Conservation (phyloP, 139 green algal species). For the Pleodorina starrii region DNA sequence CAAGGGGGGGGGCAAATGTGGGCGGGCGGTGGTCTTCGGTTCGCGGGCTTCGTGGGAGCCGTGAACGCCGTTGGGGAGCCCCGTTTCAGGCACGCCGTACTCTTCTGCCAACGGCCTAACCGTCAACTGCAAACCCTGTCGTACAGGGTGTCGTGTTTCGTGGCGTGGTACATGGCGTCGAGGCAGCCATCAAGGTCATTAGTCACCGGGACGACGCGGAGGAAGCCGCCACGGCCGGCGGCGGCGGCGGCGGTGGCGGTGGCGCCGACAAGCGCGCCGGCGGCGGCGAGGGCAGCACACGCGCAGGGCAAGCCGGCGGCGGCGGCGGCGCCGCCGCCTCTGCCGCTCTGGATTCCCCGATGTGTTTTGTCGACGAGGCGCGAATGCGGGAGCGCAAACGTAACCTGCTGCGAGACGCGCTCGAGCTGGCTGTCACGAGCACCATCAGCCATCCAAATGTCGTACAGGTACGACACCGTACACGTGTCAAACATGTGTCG, state of each 20-base stretch:
- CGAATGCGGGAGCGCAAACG: conserved; percentile 26
- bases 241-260: not conserved
- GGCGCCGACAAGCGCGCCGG: not conserved
- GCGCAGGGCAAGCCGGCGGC: too few species aligned
- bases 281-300: not conserved
- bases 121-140: too few species aligned
- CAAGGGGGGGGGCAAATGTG: too few species aligned
- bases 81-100: too few species aligned
- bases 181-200: conserved; percentile 43
- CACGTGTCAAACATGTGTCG: too few species aligned
- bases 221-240: not conserved
- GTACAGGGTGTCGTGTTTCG: conserved; percentile 39
- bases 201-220: conserved; percentile 9
- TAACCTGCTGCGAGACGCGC: not conserved
- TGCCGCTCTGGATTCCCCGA: not conserved
- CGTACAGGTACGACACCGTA: conserved; percentile 22
- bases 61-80: too few species aligned
- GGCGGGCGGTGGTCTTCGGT: too few species aligned
- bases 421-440: conserved; percentile 57
- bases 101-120: too few species aligned
- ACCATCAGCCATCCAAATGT: conserved; percentile 58
- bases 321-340: not conserved
- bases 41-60: too few species aligned
- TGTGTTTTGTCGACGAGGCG: not conserved
- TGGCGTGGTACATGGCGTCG: conserved; percentile 24